phyloP scores from a whole-genome alignment of 345 rosid species.

The Populus deltoides region DNA sequence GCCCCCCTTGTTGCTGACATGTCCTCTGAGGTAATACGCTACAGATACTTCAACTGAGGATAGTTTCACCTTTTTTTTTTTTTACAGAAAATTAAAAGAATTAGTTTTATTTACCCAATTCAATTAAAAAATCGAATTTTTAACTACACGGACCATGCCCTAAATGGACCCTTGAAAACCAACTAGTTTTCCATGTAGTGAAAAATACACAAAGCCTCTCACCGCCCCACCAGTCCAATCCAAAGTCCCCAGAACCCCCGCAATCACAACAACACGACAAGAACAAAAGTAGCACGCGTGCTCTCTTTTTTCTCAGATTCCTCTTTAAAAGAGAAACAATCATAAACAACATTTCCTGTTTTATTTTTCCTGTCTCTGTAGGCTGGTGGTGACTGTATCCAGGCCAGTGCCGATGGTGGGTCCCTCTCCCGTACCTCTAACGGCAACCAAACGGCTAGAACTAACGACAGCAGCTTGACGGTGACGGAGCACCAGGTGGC shows the following conservation, averaged over 20 bases:
- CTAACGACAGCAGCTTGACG: conserved; percentile 50
- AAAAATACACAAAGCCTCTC: too few species aligned
- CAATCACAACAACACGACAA: conserved; percentile 52
- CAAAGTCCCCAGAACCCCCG: neutral
- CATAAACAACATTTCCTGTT: neutral
- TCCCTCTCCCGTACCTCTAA: conserved; percentile 24
- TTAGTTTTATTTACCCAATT: too few species aligned
- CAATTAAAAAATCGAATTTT: too few species aligned
- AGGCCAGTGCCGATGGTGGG: conserved; percentile 39
- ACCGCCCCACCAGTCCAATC: neutral
- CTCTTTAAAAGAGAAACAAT: conserved; percentile 1
- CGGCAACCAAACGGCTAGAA: conserved; percentile 33
- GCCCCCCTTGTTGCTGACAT: conserved; percentile 83
- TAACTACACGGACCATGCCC: too few species aligned
- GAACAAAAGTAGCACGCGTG: conserved; percentile 75
- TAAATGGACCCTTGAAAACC: too few species aligned
- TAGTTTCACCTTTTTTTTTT: too few species aligned
- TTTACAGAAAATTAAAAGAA: too few species aligned
- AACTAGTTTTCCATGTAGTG: too few species aligned
- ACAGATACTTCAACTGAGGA: neutral
- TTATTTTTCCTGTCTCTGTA: conserved; percentile 1
- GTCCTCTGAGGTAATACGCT: conserved; percentile 60
- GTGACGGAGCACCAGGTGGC: conserved; percentile 88
- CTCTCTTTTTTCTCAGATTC: conserved; percentile 49
- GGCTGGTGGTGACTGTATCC: conserved; percentile 52